Evolutionary conservation across 2,329 filamentous ascomycete species (phyloP).

Genomic region (Diaporthe vexans): DNA sequence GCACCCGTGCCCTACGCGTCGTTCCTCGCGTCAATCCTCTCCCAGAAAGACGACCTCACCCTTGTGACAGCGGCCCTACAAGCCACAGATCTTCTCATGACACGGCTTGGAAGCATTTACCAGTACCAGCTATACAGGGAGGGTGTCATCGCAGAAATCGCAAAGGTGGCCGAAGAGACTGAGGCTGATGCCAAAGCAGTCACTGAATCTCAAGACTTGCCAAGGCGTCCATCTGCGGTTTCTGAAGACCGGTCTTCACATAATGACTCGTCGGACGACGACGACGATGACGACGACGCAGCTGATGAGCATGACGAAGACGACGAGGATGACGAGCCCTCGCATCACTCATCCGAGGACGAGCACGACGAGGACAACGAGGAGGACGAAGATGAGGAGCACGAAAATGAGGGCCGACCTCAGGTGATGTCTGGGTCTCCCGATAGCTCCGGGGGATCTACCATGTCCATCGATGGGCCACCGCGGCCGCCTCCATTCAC

Average conservation of each 20-base stretch:
- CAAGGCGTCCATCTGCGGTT: slow-evolving; percentile 50
- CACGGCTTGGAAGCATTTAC: slow-evolving; percentile 88
- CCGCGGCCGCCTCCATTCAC: slow-evolving; percentile 60
- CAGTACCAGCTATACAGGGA: slow-evolving; percentile 97
- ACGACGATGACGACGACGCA: slow-evolving; percentile 66
- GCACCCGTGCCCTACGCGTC: slow-evolving; percentile 94
- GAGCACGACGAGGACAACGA: slow-evolving; percentile 63
- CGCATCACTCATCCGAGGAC: slow-evolving; percentile 53
- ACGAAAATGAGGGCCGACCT: slow-evolving; percentile 59
- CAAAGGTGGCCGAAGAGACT: slow-evolving; percentile 76
- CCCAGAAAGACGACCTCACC: slow-evolving; percentile 91
- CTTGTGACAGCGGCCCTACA: slow-evolving; percentile 90
- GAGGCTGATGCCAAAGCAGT: slow-evolving; percentile 50
- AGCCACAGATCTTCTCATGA: slow-evolving; percentile 88
- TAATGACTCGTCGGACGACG: slow-evolving; percentile 55
- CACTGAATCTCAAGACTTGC: slow-evolving; percentile 46
- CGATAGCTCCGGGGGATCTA: slow-evolving; percentile 75
- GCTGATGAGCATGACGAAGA: slow-evolving; percentile 64
- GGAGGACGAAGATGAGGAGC: slow-evolving; percentile 68
- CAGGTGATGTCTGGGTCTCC: slow-evolving; percentile 77
- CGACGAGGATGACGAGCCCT: slow-evolving; percentile 59
- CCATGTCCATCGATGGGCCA: slow-evolving; percentile 73
- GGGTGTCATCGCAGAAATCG: slow-evolving; percentile 92
- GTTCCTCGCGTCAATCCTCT: slow-evolving; percentile 93
- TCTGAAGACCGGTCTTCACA: slow-evolving; percentile 43